Percentiles rank a stretch among this genome's conserved stretches.
Conservation (phyloP, 129 eudicot species). For the Flaveria brownii region DNA sequence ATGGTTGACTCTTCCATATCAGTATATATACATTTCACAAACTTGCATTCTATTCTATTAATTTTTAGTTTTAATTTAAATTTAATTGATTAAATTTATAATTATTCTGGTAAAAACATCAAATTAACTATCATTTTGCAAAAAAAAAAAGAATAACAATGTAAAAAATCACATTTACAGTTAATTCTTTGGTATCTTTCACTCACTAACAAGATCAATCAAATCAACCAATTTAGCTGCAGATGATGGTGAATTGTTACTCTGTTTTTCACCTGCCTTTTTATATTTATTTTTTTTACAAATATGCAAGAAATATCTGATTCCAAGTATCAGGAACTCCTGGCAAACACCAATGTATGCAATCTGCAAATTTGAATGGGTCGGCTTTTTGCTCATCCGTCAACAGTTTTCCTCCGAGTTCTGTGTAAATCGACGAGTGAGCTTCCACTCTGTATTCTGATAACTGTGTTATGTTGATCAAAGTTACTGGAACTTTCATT, state of each 20-base stretch:
- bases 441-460: conserved; percentile 90
- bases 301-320: conserved; percentile 60
- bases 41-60: neutral
- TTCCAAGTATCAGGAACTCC: conserved; percentile 99
- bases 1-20: neutral
- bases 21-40: neutral
- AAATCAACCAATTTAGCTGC: neutral
- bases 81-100: neutral
- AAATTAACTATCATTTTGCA: neutral
- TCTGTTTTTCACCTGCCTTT: neutral
- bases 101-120: neutral
- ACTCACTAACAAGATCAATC: conserved; percentile 4
- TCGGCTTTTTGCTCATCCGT: conserved; percentile 67
- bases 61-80: neutral
- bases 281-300: conserved; percentile 30
- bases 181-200: neutral
- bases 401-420: conserved; percentile 65
- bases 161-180: conserved; percentile 9
- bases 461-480: conserved; percentile 77
- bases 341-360: conserved; percentile 98
- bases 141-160: neutral
- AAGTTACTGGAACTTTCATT: conserved; percentile 75
- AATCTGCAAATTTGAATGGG: conserved; percentile 82
- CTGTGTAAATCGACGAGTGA: conserved; percentile 78
- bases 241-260: neutral